phyloP scores from a whole-genome alignment of 768 basidiomycete genomes.

The Mycena polygramma region DNA sequence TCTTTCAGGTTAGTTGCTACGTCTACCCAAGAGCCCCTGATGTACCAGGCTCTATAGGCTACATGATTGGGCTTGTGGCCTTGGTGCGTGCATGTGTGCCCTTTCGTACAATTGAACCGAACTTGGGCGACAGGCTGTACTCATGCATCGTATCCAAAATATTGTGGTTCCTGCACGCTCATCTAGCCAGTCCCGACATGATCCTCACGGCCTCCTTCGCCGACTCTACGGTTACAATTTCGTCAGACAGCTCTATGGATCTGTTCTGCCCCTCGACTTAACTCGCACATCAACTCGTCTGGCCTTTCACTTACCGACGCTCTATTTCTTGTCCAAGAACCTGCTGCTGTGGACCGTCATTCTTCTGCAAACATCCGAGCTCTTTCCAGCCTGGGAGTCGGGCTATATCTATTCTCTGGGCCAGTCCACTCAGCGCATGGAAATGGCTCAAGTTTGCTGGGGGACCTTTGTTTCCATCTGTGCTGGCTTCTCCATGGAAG shows the following conservation, averaged over 20 bases:
- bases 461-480: conserved; percentile 78
- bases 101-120: neutral
- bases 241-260: conserved; percentile 47
- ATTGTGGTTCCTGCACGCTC: conserved; percentile 77
- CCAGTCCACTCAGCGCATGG: conserved; percentile 52
- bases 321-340: conserved; percentile 70
- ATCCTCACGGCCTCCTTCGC: conserved; percentile 41
- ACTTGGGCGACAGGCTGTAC: conserved; percentile 61
- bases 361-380: conserved; percentile 67
- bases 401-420: conserved; percentile 38
- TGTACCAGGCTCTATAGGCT: conserved; percentile 60
- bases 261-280: conserved; percentile 75
- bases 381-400: conserved; percentile 51
- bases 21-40: conserved; percentile 11
- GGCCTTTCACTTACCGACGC: conserved; percentile 70
- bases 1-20: too few relatives aligned
- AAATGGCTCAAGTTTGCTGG: conserved; percentile 81
- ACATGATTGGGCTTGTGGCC: conserved; percentile 73
- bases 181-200: conserved; percentile 31
- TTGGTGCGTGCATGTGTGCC: conserved; percentile 60
- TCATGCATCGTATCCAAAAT: conserved; percentile 84
- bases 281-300: conserved; percentile 71
- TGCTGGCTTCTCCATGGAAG: conserved; percentile 72
- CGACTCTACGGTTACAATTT: conserved; percentile 41
- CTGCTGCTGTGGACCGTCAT: conserved; percentile 71